Percentiles rank a stretch among this genome's conserved stretches.
phyloP scores from a whole-genome alignment of 495 filamentous ascomycete species.

The Daldinia loculata region DNA sequence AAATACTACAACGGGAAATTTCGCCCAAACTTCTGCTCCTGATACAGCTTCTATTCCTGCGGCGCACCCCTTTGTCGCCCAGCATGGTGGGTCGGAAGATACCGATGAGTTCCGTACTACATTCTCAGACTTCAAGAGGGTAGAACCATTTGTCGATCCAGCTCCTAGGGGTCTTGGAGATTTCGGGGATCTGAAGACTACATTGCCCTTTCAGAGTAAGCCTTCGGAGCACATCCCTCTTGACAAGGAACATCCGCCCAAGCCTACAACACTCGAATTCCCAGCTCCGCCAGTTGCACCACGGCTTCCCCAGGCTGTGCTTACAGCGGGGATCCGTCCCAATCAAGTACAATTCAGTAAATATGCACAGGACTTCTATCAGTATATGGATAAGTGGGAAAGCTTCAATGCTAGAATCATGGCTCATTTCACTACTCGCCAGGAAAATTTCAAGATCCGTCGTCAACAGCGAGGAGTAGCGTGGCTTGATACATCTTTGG shows the following conservation, averaged over 20 bases:
- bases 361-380: constrained; percentile 69
- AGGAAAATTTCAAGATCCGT: constrained; percentile 61
- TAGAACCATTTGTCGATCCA: constrained; percentile 68
- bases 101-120: constrained; percentile 60
- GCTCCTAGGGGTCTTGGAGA: constrained; percentile 64
- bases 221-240: constrained; percentile 59
- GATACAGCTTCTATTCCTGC: constrained; percentile 38
- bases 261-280: constrained; percentile 58
- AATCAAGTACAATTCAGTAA: constrained; percentile 61
- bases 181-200: constrained; percentile 70
- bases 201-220: constrained; percentile 76
- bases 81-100: constrained; percentile 53
- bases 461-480: constrained; percentile 45
- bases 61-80: constrained; percentile 39
- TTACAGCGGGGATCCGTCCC: constrained; percentile 50
- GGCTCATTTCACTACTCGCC: constrained; percentile 71
- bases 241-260: constrained; percentile 44
- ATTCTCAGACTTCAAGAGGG: constrained; percentile 70
- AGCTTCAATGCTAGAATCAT: constrained; percentile 71
- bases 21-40: constrained; percentile 28
- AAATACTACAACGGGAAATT: constrained; percentile 28
- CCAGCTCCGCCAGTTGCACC: constrained; percentile 71
- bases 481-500: constrained; percentile 63
- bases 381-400: constrained; percentile 76
- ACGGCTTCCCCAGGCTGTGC: constrained; percentile 50